Evolutionary conservation across 176 grass and related monocot genomes (phyloP).

Genomic region (Hyparrhenia diplandra): DNA sequence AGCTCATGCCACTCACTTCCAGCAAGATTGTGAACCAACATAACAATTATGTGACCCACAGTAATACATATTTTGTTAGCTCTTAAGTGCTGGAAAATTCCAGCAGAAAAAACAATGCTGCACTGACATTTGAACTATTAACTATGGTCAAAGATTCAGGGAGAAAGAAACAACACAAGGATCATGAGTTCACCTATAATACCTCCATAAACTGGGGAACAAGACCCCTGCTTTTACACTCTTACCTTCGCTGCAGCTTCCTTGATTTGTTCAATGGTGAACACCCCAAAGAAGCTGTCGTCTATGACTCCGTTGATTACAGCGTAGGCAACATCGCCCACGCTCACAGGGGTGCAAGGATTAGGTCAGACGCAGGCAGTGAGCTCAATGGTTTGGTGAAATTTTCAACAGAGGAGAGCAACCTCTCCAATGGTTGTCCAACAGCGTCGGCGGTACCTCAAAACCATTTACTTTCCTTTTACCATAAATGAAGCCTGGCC

Average conservation of each 20-base stretch:
- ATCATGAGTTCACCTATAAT: background rate
- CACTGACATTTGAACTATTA: background rate
- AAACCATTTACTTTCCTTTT: slow-evolving; percentile 87
- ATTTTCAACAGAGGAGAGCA: slow-evolving; percentile 63
- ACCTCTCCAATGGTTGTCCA: slow-evolving; percentile 67
- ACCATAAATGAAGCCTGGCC: slow-evolving; percentile 95
- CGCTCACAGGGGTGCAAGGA: slow-evolving; percentile 68
- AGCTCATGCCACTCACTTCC: background rate
- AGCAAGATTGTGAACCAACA: background rate
- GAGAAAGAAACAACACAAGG: background rate
- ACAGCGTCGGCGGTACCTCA: slow-evolving; percentile 66
- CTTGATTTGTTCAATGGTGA: slow-evolving; percentile 92
- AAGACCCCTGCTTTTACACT: slow-evolving; percentile 19
- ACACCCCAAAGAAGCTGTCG: slow-evolving; percentile 75
- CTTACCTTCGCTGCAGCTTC: slow-evolving; percentile 63
- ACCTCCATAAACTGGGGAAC: background rate
- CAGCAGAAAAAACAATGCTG: background rate
- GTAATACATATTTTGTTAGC: background rate
- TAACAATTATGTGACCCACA: background rate
- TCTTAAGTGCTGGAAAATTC: background rate
- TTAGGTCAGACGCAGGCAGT: slow-evolving; percentile 76
- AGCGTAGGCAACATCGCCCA: slow-evolving; percentile 90
- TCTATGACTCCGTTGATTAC: slow-evolving; percentile 64
- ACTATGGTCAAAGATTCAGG: slow-evolving; percentile 11
- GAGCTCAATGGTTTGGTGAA: slow-evolving; percentile 76